Conservation (phyloP, 768 basidiomycete genomes). For the Termitomyces sp. region DNA sequence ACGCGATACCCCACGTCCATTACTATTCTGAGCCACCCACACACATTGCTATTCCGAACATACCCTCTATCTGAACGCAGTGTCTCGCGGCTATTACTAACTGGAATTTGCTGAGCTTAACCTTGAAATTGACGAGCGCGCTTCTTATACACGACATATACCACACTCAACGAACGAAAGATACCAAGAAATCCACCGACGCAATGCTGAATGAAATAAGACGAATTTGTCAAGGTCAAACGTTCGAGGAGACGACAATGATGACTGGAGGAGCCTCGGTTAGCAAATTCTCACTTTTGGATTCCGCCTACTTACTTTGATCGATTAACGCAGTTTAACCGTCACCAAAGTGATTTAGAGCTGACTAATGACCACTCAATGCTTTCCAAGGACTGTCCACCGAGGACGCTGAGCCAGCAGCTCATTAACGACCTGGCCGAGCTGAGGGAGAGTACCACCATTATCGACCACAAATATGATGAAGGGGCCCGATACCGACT, state of each 20-base stretch:
- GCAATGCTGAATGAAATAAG: neutral
- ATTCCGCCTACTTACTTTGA: neutral
- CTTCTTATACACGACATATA: neutral
- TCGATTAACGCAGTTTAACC: neutral
- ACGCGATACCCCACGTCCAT: neutral
- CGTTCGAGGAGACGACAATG: neutral
- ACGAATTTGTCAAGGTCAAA: neutral
- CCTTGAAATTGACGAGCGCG: neutral
- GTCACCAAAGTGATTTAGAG: neutral
- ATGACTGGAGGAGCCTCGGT: neutral
- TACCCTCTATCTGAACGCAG: neutral
- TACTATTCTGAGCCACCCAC: neutral
- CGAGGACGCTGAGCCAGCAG: neutral
- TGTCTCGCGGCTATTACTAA: neutral
- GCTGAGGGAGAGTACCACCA: constrained; percentile 1
- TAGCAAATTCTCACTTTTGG: neutral
- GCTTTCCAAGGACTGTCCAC: too few species aligned
- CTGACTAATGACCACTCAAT: neutral
- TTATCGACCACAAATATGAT: neutral
- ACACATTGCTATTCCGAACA: neutral
- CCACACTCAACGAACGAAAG: neutral
- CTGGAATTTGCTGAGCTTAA: neutral
- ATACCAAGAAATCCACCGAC: neutral
- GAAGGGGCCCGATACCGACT: neutral
- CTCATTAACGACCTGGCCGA: constrained; percentile 1